Evolutionary conservation across 495 filamentous ascomycete species (phyloP).

Genomic region (Durotheca rogersii): DNA sequence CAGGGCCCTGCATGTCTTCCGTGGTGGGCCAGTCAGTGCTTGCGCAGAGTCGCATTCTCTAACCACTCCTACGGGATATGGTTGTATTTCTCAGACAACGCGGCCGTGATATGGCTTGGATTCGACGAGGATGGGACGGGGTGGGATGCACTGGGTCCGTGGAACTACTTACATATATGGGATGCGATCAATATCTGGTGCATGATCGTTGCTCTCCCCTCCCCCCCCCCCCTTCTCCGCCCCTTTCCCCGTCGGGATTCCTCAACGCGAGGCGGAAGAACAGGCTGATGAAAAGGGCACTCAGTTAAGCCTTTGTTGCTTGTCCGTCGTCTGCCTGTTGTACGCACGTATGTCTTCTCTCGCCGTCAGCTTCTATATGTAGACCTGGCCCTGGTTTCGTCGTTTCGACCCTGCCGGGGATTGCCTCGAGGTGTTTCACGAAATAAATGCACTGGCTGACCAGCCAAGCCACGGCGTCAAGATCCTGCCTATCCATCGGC

Average conservation of each 20-base stretch:
- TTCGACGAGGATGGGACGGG: neutral
- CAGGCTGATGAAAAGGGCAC: too few relatives aligned
- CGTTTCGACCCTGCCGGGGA: constrained; percentile 21
- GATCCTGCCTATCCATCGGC: neutral
- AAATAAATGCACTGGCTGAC: constrained; percentile 15
- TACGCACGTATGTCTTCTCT: too few relatives aligned
- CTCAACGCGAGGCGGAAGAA: too few relatives aligned
- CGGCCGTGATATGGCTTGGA: neutral
- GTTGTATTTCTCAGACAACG: neutral
- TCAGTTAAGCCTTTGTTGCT: too few relatives aligned
- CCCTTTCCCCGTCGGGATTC: too few relatives aligned
- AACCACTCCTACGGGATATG: neutral
- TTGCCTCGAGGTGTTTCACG: constrained; percentile 29
- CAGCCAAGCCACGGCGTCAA: constrained; percentile 7
- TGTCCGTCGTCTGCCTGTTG: too few relatives aligned
- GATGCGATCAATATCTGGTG: neutral
- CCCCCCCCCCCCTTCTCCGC: too few relatives aligned
- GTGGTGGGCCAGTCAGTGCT: neutral
- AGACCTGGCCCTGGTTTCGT: constrained; percentile 23
- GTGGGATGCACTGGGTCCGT: neutral
- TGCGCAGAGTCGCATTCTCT: neutral
- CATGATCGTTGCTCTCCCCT: constrained; percentile 6
- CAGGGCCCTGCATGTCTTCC: neutral
- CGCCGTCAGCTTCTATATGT: too few relatives aligned
- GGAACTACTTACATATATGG: neutral